These are phyloP conservation scores for Xanthoconium separans DNA, from an alignment of 1,284 basidiomycete genomes.

Conservation along the genomic window DNA sequence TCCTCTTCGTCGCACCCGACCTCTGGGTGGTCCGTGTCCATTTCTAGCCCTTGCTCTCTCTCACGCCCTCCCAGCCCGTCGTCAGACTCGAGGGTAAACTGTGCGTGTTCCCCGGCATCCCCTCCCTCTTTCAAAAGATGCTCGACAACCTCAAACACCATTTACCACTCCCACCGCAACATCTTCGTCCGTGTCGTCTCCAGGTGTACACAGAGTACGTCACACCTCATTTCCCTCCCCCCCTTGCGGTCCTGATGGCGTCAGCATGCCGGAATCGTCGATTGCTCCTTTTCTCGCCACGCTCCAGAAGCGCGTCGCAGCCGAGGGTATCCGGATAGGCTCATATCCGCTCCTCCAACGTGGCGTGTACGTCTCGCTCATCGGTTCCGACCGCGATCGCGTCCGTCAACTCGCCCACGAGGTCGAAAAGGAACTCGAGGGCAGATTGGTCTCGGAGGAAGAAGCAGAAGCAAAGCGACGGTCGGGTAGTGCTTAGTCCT, in stretches of 20 bases:
- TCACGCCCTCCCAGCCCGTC: constrained; percentile 58
- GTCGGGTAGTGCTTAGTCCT: constrained; percentile 7
- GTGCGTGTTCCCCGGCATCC: constrained; percentile 91
- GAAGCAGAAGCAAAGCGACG: constrained; percentile 42
- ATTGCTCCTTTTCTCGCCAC: constrained; percentile 87
- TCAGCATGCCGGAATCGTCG: constrained; percentile 74
- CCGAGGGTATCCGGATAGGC: constrained; percentile 80
- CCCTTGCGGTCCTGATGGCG: not conserved
- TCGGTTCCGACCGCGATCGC: constrained; percentile 64
- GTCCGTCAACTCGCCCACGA: constrained; percentile 62
- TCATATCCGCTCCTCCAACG: constrained; percentile 70
- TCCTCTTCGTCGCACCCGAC: constrained; percentile 70
- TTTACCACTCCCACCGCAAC: constrained; percentile 71
- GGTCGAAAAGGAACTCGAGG: constrained; percentile 59
- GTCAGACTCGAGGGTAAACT: constrained; percentile 81
- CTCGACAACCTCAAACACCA: constrained; percentile 70
- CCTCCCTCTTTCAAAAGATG: constrained; percentile 80
- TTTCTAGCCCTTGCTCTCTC: not conserved
- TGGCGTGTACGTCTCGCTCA: constrained; percentile 77
- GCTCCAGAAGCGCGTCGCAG: constrained; percentile 72
- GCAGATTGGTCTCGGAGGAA: constrained; percentile 59
- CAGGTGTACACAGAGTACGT: constrained; percentile 78
- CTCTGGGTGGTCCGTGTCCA: constrained; percentile 71
- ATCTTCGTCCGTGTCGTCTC: constrained; percentile 69
- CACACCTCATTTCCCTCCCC: not conserved